Base-by-base conservation (phyloP, 2,329 filamentous ascomycete species). In the Ophiocordyceps camponoti-saundersi region DNA sequence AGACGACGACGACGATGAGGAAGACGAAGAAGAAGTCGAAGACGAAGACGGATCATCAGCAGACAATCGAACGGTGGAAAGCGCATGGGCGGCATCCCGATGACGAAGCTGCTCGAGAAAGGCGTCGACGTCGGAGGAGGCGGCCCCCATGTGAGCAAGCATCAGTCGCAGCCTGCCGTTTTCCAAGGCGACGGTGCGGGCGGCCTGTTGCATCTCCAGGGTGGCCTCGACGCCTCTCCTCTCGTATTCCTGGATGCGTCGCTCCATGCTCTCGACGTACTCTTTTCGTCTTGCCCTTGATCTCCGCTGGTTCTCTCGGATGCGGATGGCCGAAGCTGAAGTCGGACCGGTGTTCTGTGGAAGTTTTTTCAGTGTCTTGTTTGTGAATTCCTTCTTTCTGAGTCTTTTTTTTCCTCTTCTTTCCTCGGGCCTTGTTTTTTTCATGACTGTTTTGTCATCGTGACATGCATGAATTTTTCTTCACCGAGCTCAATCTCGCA, bases 261-360 rank as follows among this genome's bases (percentile, higher is more conserved):
- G 59, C 54, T 73, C 69, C 49, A 78, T 60, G 15, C 63, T 62
- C 45, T 68, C 64, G 48, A 75, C 59, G 48, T 70, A 69, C 50
- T 72, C 71, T 49, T 68, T 69, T 30, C 65, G 68, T 36, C 72
- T 70, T 26, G 68, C 70, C 34, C 73, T 66, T 16, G 68, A 72
- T 34, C 68, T 69, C 44, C 72, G 69, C 59, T 77, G 73, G 56
- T 72, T 75, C 51, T 73, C 66, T 51, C 71, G 66, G 52, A 68
- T 67, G 48, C 65, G 65, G 47, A 63, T 49, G 46, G 60, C 61
- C 44, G 61, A 59, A 45, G 61, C 57, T 47, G 59, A 61, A 30
- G 54, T 48, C 12, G 58, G 56, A 39, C 48, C 47, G n/a, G 49
- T 48, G 29, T 42, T 48, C 47, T 51, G 36, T 44, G 15, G 44